A percentile compares a stretch with the other conserved stretches of the same genome.
These are phyloP conservation scores for Skeletonema tropicum DNA, from an alignment of 108 stramenopile genomes.

Conservation along the genomic window DNA sequence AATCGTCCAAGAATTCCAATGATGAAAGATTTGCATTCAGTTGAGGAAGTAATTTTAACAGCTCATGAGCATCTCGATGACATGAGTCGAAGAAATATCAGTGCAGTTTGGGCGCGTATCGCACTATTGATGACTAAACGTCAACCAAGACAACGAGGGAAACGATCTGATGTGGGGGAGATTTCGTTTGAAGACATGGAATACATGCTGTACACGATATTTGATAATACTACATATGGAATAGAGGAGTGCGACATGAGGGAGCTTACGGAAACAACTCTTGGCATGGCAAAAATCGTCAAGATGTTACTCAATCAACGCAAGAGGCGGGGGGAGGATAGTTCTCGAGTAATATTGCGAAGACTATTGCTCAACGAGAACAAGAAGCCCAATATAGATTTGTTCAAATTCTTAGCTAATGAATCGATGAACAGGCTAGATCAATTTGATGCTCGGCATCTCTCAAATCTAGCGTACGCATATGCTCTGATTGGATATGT, in stretches of 20 bases:
- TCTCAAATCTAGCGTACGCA: conserved; percentile 3
- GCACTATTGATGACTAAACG: not conserved
- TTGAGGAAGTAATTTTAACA: not conserved
- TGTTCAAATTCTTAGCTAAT: not conserved
- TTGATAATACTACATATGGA: not conserved
- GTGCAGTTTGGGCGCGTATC: not conserved
- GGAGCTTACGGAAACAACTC: not conserved
- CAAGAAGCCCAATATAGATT: not conserved
- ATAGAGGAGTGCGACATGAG: not conserved
- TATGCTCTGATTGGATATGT: too few relatives aligned
- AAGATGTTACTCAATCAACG: not conserved
- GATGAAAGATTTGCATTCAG: not conserved
- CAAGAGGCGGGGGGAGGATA: not conserved
- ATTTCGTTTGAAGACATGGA: not conserved
- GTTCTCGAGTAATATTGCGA: not conserved
- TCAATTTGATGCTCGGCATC: not conserved
- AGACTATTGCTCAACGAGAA: not conserved
- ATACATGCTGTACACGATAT: not conserved
- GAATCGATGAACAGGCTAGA: not conserved
- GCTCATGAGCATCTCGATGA: not conserved
- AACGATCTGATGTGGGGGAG: not conserved
- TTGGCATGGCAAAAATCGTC: not conserved
- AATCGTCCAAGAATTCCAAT: not conserved
- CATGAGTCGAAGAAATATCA: not conserved
- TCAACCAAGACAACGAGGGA: not conserved